Percentiles rank a stretch among this genome's conserved stretches.
These are phyloP conservation scores for Lodderomyces metapsilosis DNA, from an alignment of 1,139 yeast species.

Conservation along the genomic window DNA sequence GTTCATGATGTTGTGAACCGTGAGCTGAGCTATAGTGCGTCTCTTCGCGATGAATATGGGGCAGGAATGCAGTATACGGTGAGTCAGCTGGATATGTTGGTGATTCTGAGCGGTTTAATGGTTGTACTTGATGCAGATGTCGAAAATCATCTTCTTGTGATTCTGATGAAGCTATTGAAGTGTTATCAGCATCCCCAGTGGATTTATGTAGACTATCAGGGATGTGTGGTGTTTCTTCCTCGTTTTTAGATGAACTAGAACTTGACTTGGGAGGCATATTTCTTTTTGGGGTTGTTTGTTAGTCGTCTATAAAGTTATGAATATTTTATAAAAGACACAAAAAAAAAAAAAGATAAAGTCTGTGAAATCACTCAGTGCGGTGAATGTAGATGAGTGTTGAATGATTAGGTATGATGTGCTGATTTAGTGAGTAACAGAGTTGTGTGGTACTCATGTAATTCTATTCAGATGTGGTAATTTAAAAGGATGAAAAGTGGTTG, in stretches of 20 bases:
- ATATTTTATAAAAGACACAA: no score
- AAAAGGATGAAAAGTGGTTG: no score
- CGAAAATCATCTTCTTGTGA: conserved; percentile 3
- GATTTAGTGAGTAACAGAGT: no score
- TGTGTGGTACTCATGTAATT: no score
- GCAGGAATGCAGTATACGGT: conserved; percentile 1
- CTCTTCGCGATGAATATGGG: conserved; percentile 1
- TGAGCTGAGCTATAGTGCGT: not conserved
- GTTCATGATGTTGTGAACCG: conserved; percentile 4
- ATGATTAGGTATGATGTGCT: not conserved
- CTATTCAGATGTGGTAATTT: no score
- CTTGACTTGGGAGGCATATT: not conserved
- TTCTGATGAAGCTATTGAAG: conserved; percentile 10
- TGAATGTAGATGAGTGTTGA: conserved; percentile 1
- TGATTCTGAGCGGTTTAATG: conserved; percentile 4
- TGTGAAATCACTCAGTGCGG: no score
- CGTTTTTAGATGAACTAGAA: not conserved
- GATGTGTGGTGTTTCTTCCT: not conserved
- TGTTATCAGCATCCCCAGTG: not conserved
- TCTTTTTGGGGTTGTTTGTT: not conserved
- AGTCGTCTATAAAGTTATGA: no score
- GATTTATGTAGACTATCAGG: not conserved
- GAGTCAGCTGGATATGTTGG: not conserved
- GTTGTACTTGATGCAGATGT: conserved; percentile 8
- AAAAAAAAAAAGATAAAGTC: no score